These are phyloP conservation scores for Yamadazyma triangularis DNA, from an alignment of 1,139 yeast genomes.

Conservation along the genomic window DNA sequence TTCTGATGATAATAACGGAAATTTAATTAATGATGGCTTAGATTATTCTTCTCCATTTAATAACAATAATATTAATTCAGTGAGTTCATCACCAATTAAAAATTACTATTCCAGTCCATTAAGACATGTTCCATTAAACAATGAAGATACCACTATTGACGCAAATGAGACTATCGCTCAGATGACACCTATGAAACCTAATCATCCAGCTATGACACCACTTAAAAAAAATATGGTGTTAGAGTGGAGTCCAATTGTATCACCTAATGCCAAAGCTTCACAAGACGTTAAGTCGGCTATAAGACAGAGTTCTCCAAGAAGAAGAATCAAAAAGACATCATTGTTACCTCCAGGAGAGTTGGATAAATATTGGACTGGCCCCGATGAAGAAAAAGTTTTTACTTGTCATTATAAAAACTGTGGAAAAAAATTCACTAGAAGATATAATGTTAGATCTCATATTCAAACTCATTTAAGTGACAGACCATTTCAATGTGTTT, in stretches of 20 bases:
- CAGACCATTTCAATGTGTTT: constrained; percentile 68
- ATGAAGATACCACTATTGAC: constrained; percentile 33
- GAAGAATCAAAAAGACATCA: constrained; percentile 56
- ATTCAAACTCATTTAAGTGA: constrained; percentile 96
- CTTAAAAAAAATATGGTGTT: constrained; percentile 31
- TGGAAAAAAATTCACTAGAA: constrained; percentile 77
- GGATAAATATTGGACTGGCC: constrained; percentile 79
- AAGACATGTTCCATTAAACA: constrained; percentile 15
- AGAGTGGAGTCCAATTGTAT: constrained; percentile 55
- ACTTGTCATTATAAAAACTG: constrained; percentile 77
- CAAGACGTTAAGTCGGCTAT: constrained; percentile 35
- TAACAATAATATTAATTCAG: constrained; percentile 9
- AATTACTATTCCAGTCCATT: constrained; percentile 21
- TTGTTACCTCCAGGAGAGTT: constrained; percentile 87
- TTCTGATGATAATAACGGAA: constrained; percentile 21
- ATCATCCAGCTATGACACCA: constrained; percentile 32
- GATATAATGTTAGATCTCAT: constrained; percentile 94
- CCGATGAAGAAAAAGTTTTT: constrained; percentile 63
- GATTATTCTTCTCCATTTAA: constrained; percentile 24
- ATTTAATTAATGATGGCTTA: constrained; percentile 6
- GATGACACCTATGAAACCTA: constrained; percentile 36
- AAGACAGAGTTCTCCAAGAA: constrained; percentile 37
- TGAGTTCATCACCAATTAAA: constrained; percentile 32
- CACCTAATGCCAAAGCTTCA: constrained; percentile 39
- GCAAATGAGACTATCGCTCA: constrained; percentile 39